Percentiles rank a stretch among this genome's conserved stretches.
Evolutionary conservation across 495 filamentous ascomycete species (phyloP).

Genomic region (Penicillium soppii): DNA sequence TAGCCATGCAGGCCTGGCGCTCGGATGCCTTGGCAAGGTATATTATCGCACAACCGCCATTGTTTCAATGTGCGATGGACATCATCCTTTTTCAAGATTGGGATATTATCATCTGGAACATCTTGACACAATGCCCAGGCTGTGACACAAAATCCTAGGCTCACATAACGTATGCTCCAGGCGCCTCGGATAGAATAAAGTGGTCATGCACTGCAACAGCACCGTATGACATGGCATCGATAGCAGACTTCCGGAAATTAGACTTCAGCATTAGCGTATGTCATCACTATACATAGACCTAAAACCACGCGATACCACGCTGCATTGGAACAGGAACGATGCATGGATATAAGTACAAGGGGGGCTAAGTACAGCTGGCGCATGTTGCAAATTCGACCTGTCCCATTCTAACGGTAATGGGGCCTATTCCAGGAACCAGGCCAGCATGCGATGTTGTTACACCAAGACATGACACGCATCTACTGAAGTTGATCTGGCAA

Average conservation of each 20-base stretch:
- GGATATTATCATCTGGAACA: background rate
- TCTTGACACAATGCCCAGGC: background rate
- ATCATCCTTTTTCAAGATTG: background rate
- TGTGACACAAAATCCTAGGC: background rate
- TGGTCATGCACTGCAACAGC: conserved; percentile 1
- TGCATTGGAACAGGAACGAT: conserved; percentile 5
- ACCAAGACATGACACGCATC: background rate
- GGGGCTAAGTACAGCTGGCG: background rate
- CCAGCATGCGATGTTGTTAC: background rate
- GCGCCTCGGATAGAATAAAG: background rate
- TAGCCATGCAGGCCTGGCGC: background rate
- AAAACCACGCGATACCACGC: conserved; percentile 4
- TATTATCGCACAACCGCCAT: background rate
- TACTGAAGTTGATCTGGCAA: background rate
- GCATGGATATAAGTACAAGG: conserved; percentile 1
- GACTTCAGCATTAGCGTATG: background rate
- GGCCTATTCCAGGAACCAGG: conserved; percentile 1
- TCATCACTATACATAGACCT: background rate
- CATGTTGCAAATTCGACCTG: background rate
- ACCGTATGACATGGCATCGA: conserved; percentile 1
- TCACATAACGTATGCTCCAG: background rate
- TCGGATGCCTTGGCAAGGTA: background rate
- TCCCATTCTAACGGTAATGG: background rate
- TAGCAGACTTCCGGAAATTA: background rate
- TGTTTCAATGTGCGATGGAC: background rate